These are phyloP conservation scores for Raffaelea ambrosiae DNA, from an alignment of 2,329 filamentous ascomycete genomes.

Conservation along the genomic window DNA sequence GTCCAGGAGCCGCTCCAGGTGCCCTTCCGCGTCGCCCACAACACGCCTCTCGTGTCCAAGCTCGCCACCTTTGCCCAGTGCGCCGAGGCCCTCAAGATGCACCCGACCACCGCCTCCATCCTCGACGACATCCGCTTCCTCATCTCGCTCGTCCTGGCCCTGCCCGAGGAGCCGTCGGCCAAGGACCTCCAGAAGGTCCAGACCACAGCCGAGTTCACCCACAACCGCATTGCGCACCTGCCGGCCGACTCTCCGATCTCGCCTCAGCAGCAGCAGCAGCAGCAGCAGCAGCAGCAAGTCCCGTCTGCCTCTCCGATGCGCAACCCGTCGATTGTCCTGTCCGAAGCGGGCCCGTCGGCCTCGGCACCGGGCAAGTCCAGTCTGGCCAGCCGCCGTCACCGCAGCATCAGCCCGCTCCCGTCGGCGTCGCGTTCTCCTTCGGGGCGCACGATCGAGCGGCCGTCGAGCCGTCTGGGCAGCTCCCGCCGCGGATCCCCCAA, in stretches of 20 bases:
- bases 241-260: conserved; percentile 10
- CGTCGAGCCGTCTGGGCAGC: neutral
- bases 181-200: conserved; percentile 30
- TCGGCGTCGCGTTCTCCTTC: neutral
- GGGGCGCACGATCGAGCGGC: neutral
- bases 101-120: conserved; percentile 36
- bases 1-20: conserved; percentile 28
- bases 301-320: neutral
- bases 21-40: conserved; percentile 34
- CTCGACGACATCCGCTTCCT: conserved; percentile 43
- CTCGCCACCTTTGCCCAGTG: conserved; percentile 33
- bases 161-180: conserved; percentile 24
- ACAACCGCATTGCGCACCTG: conserved; percentile 26
- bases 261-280: neutral
- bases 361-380: neutral
- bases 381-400: neutral
- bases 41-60: conserved; percentile 36
- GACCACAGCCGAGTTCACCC: conserved; percentile 29
- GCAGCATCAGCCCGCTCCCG: neutral
- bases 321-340: too few species aligned
- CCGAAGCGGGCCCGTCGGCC: neutral
- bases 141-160: conserved; percentile 30
- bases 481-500: neutral
- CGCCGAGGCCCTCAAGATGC: conserved; percentile 32
- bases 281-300: neutral